Base-by-base conservation (phyloP, 495 filamentous ascomycete species). In the Apiosordaria backusii region DNA sequence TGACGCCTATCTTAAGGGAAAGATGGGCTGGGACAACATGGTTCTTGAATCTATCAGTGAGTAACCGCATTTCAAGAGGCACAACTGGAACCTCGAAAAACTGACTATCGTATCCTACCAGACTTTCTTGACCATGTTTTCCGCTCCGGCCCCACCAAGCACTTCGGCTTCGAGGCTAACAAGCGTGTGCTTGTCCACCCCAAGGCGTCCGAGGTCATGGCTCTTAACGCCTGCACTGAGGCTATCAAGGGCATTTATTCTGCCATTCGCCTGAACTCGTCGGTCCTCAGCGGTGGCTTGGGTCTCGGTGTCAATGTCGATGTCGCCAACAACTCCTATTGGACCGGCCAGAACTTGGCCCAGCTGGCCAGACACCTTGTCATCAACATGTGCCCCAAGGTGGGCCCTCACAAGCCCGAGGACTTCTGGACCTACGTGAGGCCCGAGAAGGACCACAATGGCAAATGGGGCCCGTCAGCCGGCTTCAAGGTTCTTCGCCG, bases 241-340 rank as follows among this genome's bases (percentile, higher is more conserved):
- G 90, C 90, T 16, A 87, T 91, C 80, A 94, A 93, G 70, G 93
- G 92, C 54, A 87, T 92, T 26, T 97, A 95, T 67, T 84, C 91
- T 45, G 89, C 92, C 13, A 87, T 96, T 62, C 85, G 91, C 55
- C 80, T 91, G 9, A 88, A 84, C 13, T 21, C 78, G 66, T 75
- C 79, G 0, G 69, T 80, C 70, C 72, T 69, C 7, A 67, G 85
- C 68, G 78, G 80, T 35, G 75, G 77, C 15, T 79, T 82, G 25
- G 85, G 85, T 6, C 76, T 94, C 18, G 81, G 90, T 4, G 75
- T 99, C 67, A 97, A 97, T 67, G 86, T 96, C 24, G 93, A 98
- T 69, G 86, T 91, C 63, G 84, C 89, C 60, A 92, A 92, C 64
- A 85, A 89, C 22, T 85, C 84, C n/a, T 95, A 93, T 79, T 93